A percentile compares a stretch with the other conserved stretches of the same genome.
Evolutionary conservation across 176 grass and related monocot species (phyloP).

Genomic region (Carex littledalei): DNA sequence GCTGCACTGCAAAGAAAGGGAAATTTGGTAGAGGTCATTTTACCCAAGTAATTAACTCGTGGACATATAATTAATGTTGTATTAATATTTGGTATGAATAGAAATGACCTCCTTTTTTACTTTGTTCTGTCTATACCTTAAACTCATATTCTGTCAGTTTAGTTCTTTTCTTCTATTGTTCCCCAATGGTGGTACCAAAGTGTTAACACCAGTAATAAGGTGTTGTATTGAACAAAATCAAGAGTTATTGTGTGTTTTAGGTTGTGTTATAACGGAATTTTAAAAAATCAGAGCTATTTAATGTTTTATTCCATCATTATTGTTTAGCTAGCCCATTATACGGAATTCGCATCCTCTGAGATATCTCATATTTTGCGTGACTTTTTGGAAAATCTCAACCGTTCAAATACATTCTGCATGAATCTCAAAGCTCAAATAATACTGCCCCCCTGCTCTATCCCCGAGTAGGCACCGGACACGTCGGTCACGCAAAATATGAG

Average conservation of each 20-base stretch:
- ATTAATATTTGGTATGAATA: not conserved
- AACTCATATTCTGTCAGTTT: not conserved
- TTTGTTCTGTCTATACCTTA: not conserved
- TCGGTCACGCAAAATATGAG: too few relatives aligned
- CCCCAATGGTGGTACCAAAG: not conserved
- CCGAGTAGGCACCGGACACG: too few relatives aligned
- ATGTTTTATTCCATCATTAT: not conserved
- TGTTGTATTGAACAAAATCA: not conserved
- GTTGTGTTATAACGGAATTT: not conserved
- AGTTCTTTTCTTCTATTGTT: not conserved
- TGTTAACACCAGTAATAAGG: not conserved
- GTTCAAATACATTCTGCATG: too few relatives aligned
- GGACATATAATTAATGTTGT: not conserved
- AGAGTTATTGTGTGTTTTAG: not conserved
- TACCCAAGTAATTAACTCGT: constrained; percentile 44
- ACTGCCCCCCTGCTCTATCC: too few relatives aligned
- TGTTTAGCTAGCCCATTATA: not conserved
- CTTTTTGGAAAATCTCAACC: too few relatives aligned
- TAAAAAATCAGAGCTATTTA: not conserved
- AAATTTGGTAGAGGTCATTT: constrained; percentile 55
- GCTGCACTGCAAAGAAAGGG: constrained; percentile 41
- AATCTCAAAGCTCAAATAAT: too few relatives aligned
- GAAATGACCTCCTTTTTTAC: not conserved
- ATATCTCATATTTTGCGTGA: too few relatives aligned
- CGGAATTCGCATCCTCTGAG: too few relatives aligned